These are phyloP conservation scores for Drechslerella dactyloides DNA, from an alignment of 2,329 filamentous ascomycete genomes.

Conservation along the genomic window DNA sequence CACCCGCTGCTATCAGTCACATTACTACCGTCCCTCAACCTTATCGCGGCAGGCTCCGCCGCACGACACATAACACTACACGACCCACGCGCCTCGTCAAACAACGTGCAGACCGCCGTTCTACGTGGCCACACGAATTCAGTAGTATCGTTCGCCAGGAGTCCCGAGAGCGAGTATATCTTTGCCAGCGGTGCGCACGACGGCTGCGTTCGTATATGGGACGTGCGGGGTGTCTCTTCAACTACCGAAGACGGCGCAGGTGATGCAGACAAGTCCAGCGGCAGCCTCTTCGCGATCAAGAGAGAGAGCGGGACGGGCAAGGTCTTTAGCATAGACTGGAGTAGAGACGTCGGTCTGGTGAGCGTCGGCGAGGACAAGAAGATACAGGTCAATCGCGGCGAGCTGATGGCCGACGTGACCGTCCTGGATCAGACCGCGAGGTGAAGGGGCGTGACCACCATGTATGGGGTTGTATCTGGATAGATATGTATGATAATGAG, in stretches of 20 bases:
- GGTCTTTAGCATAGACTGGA: conserved; percentile 88
- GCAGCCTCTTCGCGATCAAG: conserved; percentile 74
- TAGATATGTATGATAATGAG: conserved; percentile 25
- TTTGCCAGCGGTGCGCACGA: conserved; percentile 90
- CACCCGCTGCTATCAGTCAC: conserved; percentile 81
- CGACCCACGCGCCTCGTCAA: conserved; percentile 80
- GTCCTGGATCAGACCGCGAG: conserved; percentile 48
- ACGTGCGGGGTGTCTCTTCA: conserved; percentile 69
- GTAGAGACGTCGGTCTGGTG: conserved; percentile 83
- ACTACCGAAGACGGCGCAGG: conserved; percentile 63
- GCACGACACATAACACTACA: conserved; percentile 88
- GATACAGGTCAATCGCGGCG: conserved; percentile 84
- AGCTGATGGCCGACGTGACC: conserved; percentile 59
- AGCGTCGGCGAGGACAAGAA: conserved; percentile 91
- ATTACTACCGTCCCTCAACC: conserved; percentile 70
- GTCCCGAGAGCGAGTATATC: conserved; percentile 75
- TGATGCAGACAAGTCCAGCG: conserved; percentile 68
- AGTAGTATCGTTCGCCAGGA: conserved; percentile 66
- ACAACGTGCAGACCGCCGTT: conserved; percentile 65
- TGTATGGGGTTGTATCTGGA: background rate
- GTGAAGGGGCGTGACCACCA: background rate
- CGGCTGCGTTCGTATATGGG: conserved; percentile 91
- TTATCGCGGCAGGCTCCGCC: conserved; percentile 63
- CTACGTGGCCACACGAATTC: conserved; percentile 60
- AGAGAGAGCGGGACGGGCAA: conserved; percentile 66